These are phyloP conservation scores for Teunomyces kruisii DNA, from an alignment of 805 yeast genomes.

Conservation along the genomic window DNA sequence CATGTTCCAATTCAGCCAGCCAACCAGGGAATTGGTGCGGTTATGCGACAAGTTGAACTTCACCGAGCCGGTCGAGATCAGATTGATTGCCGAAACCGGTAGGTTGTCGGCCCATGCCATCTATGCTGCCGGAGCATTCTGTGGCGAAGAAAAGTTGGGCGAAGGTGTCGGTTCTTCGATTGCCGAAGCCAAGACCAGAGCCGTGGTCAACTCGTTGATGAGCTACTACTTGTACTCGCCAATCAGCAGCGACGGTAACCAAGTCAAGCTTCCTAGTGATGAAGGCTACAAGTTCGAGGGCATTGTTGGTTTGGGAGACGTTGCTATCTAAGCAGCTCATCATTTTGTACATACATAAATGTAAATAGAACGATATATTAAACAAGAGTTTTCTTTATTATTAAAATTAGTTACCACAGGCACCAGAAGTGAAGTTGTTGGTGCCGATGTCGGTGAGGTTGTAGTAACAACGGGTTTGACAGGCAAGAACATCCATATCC, in stretches of 20 bases:
- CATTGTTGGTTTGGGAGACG: slow-evolving; percentile 44
- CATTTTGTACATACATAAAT: slow-evolving; percentile 4
- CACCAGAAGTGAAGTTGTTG: slow-evolving; percentile 10
- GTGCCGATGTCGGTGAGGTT: slow-evolving; percentile 6
- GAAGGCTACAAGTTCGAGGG: slow-evolving; percentile 40
- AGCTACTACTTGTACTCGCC: slow-evolving; percentile 93
- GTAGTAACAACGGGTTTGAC: slow-evolving; percentile 12
- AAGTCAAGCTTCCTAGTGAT: slow-evolving; percentile 62
- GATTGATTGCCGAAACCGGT: slow-evolving; percentile 92
- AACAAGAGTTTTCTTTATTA: too few relatives aligned
- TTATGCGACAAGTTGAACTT: slow-evolving; percentile 76
- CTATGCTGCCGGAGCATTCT: slow-evolving; percentile 87
- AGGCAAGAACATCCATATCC: slow-evolving; percentile 12
- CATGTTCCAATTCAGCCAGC: slow-evolving; percentile 79
- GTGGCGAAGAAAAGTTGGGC: slow-evolving; percentile 80
- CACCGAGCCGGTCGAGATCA: slow-evolving; percentile 66
- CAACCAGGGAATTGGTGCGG: slow-evolving; percentile 78
- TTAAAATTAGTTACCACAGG: slow-evolving; percentile 12
- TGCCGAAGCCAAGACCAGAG: slow-evolving; percentile 88
- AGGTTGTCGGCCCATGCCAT: slow-evolving; percentile 80
- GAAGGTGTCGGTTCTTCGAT: slow-evolving; percentile 93
- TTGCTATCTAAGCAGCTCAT: slow-evolving; percentile 31
- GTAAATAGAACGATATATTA: slow-evolving; percentile 3
- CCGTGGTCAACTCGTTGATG: slow-evolving; percentile 86
- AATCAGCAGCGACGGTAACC: slow-evolving; percentile 41